phyloP scores from a whole-genome alignment of 495 filamentous ascomycete genomes.

The Ramalina peruviana region DNA sequence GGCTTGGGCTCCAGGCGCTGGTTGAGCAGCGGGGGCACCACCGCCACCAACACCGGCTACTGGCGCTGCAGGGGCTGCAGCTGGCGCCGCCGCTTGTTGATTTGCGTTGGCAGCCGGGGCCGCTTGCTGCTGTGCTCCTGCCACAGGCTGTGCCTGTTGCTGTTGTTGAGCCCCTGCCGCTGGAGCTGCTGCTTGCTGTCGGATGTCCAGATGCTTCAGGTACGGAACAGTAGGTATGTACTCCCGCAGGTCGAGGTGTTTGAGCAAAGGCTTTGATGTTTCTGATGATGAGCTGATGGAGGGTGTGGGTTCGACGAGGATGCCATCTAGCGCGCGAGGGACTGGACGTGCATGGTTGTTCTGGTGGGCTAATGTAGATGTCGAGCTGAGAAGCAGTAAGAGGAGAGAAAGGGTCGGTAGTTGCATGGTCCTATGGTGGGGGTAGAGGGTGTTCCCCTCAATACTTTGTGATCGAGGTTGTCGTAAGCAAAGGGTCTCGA shows the following conservation, averaged over 20 bases:
- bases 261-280: constrained; percentile 3
- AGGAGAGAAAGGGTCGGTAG: no score
- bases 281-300: neutral
- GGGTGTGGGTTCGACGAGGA: constrained; percentile 6
- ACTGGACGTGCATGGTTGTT: neutral
- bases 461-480: no score
- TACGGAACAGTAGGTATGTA: neutral
- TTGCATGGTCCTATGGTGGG: no score
- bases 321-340: constrained; percentile 5
- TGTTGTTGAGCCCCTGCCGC: neutral
- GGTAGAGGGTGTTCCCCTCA: no score
- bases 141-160: constrained; percentile 4
- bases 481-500: no score
- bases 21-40: constrained; percentile 2
- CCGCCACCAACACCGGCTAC: constrained; percentile 8
- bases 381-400: no score
- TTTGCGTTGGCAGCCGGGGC: neutral
- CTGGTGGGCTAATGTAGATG: no score
- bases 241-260: constrained; percentile 8
- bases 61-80: constrained; percentile 2
- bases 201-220: constrained; percentile 1
- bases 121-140: neutral
- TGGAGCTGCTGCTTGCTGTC: neutral
- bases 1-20: constrained; percentile 1
- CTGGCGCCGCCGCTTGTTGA: constrained; percentile 1